Evolutionary conservation across 148 eudicot species (phyloP), one percentile per base, ranked within the genome.

Genomic region (Fallopia convolvulus): DNA sequence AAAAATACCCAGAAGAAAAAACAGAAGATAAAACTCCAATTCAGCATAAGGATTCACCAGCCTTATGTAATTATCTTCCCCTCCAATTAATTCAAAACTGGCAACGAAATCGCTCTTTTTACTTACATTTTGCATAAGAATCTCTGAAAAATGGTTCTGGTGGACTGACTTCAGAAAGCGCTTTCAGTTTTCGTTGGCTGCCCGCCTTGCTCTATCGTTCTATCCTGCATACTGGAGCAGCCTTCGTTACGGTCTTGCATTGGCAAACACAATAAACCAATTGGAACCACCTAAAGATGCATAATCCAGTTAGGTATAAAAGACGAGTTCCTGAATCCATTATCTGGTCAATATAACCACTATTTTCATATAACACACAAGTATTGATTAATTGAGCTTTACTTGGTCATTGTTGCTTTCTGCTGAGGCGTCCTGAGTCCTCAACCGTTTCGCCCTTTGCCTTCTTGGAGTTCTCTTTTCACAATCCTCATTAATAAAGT

Each of bases 401-500:
- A 89, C 87, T 74, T 79, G 82, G 79, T 80, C 83, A 30, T 82
- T 79, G 87, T 77, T 33, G n/a, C 5, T 71, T 70, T 81, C 26
- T 58, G 82, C 44, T 9, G 75, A 8, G 55, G 44, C 81, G 55
- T 70, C 81, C 32, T 76, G 72, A 75, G 83, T 81, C 83, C 80
- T 86, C 77, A 47, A 79, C 77, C 93, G 83, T 78, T 93, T 89
- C 3, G 53, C 58, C 36, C 58, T 77, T 20, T 80, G 74, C 46
- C 44, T 14, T 52, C 63, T 78, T 73, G 80, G 63, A 14, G 75
- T 61, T 39, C 33, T 76, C 76, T 80, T 81, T 10, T 48, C 87
- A 77, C 58, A 72, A 74, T 82, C 85, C 56, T 88, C 90, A 40
- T 91, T 91, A n/a, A 74, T 75, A 32, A 93, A 93, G 82, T 93